Base-by-base conservation (phyloP, 148 eudicot genomes). In the Bassia scoparia region DNA sequence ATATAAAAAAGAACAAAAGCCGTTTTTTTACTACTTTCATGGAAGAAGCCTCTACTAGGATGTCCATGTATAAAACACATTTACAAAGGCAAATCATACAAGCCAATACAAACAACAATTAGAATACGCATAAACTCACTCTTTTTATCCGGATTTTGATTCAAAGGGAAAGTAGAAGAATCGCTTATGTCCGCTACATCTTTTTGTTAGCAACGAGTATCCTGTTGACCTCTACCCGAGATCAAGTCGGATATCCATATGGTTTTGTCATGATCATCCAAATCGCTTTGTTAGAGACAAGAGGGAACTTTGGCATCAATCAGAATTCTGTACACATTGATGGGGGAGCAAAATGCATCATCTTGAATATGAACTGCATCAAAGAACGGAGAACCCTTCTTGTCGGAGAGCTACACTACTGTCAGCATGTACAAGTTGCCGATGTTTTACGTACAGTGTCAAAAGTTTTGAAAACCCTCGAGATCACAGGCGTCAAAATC, bases 261-360 rank as follows among this genome's bases (percentile, higher is more conserved):
- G 37, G 24, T 20, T 58, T 69, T 60, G 72, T 68, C 68, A 53
- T 49, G 60, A 62, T 73, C 33, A 44, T 61, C 64, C 63, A 44
- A 76, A 68, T 76, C 66, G 67, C 77, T 72, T 64, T 60, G 81
- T 72, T 78, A 68, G 76, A 74, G 61, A 68, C 12, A 30, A 27
- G 50, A 68, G 69, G 70, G 70, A 54, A 53, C 74, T 63, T 30
- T 24, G 64, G 35, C 62, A 73, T 56, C 48, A 72, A 66, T 64
- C 76, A n/a, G 52, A 72, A 33, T 27, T 44, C 68, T 76, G 79
- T 72, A 80, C 83, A 80, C 14, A 23, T 77, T 61, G 70, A 27
- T 31, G 72, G 61, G 15, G 38, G 13, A 18, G 12, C 67, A 62
- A 30, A 33, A 35, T 61, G 59, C 29, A 49, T 34, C 44, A 31